Conservation (phyloP, 2,329 filamentous ascomycete species). For the Trichoderma polysporum region DNA sequence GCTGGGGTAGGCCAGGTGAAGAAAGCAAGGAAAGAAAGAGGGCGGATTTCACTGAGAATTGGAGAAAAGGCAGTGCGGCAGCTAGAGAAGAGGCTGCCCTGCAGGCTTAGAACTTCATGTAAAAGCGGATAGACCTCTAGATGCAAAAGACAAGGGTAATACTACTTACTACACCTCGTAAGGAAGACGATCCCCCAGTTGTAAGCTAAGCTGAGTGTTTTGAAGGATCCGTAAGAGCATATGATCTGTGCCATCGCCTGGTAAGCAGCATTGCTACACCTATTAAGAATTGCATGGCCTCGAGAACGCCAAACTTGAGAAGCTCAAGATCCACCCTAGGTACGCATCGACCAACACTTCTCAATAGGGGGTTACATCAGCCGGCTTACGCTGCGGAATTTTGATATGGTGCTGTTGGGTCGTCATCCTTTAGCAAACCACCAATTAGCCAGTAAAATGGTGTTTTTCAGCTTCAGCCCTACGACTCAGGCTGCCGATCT, state of each 20-base stretch:
- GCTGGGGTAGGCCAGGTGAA: constrained; percentile 65
- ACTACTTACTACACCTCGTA: neutral
- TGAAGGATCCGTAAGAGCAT: neutral
- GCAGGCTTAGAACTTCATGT: constrained; percentile 44
- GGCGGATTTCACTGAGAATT: constrained; percentile 55
- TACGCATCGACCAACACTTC: neutral
- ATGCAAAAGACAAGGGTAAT: neutral
- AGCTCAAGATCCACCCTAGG: neutral
- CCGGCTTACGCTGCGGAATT: neutral
- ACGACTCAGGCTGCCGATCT: constrained; percentile 20
- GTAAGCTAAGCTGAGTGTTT: neutral
- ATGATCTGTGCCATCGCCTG: neutral
- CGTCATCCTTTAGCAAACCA: neutral
- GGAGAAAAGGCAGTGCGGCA: constrained; percentile 58
- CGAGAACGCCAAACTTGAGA: neutral
- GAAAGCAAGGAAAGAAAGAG: constrained; percentile 51
- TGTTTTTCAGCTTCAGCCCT: constrained; percentile 19
- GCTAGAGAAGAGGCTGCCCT: constrained; percentile 58
- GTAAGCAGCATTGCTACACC: neutral
- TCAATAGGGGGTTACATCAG: neutral
- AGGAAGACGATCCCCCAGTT: neutral
- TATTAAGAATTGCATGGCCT: neutral
- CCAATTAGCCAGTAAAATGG: constrained; percentile 17
- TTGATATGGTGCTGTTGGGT: neutral
- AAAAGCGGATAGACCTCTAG: neutral